Conservation (phyloP, 305 asterid species). For the Ilex paraguariensis region DNA sequence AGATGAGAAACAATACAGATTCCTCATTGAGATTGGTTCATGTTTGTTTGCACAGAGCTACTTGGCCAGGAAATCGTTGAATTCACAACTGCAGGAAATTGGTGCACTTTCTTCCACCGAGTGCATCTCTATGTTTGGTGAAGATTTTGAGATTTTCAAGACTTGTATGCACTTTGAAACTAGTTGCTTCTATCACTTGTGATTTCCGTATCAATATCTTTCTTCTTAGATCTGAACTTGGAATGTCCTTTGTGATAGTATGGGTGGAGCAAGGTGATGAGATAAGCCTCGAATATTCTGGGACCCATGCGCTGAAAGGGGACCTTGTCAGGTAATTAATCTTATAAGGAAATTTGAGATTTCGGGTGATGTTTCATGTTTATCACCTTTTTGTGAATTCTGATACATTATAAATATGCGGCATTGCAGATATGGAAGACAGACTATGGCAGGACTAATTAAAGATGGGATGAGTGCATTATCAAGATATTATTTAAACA, state of each 20-base stretch:
- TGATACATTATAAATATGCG: not conserved
- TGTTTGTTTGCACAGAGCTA: constrained; percentile 54
- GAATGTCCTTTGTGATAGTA: constrained; percentile 42
- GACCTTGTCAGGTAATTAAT: constrained; percentile 92
- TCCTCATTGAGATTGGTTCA: not conserved
- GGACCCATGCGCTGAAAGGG: constrained; percentile 89
- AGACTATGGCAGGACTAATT: constrained; percentile 76
- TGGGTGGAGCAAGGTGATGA: constrained; percentile 99
- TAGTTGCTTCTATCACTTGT: constrained; percentile 11
- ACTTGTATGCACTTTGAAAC: constrained; percentile 46
- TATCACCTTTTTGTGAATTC: not conserved
- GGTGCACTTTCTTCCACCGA: constrained; percentile 66
- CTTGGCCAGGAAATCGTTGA: constrained; percentile 67
- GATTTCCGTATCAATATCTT: not conserved
- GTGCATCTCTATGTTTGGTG: constrained; percentile 58
- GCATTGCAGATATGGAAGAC: constrained; percentile 79
- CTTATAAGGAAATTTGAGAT: constrained; percentile 8
- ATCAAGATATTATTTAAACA: constrained; percentile 86
- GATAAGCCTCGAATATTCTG: constrained; percentile 94
- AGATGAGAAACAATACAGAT: too few relatives aligned
- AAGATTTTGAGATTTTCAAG: constrained; percentile 69
- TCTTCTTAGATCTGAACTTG: constrained; percentile 23
- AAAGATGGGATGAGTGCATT: constrained; percentile 93
- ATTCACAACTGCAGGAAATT: constrained; percentile 72
- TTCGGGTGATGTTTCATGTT: not conserved